Evolutionary conservation across 345 rosid genomes (phyloP), one percentile per base, ranked within the genome.

Genomic region (Rubroshorea leprosula): DNA sequence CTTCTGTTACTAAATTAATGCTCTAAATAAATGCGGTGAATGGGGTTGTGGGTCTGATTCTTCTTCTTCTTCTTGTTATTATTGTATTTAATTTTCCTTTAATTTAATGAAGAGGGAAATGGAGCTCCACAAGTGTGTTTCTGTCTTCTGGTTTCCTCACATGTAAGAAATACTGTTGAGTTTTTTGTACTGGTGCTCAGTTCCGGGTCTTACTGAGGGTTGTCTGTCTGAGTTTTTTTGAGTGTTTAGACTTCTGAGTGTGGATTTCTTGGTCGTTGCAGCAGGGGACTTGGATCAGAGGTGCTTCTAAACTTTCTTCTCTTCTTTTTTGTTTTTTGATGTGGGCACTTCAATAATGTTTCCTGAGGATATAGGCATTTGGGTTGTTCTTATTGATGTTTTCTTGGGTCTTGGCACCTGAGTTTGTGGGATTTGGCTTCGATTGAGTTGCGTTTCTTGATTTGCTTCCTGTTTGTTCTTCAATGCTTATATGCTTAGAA

Each of bases 231-330:
- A 51, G 48, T 24, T 19, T 55, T 56, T 31, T 58, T 49, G 27
- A 54, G 65, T 65, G 44, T 54, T 61, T 35, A 35, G 12, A 35
- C 41, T 35, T 35, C 41, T 27, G 55, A 62, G 48, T 41, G 22
- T 35, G 46, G 54, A 54, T 58, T 57, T 58, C 44, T 17, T 56
- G 55, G 12, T 35, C 41, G 19, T 44, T 79, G 61, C 41, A 51
- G 75, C 72, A 50, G 16, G 51, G 64, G 63, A 61, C 54, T 68
- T 63, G 25, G 70, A 74, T 72, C 75, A 77, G 82, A 35, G 41
- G 83, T 80, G 64, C 66, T 58, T 23, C 31, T 44, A 5, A 18
- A 24, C 45, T 35, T 58, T 38, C 14, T 69, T 52, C 1, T 35
- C 41, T 1, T 8, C 41, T 35, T 51, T 48, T 57, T 18, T 58